Percentiles rank a stretch among this genome's conserved stretches.
These are phyloP conservation scores for Xylaria telfairii DNA, from an alignment of 495 filamentous ascomycete genomes.

Conservation along the genomic window DNA sequence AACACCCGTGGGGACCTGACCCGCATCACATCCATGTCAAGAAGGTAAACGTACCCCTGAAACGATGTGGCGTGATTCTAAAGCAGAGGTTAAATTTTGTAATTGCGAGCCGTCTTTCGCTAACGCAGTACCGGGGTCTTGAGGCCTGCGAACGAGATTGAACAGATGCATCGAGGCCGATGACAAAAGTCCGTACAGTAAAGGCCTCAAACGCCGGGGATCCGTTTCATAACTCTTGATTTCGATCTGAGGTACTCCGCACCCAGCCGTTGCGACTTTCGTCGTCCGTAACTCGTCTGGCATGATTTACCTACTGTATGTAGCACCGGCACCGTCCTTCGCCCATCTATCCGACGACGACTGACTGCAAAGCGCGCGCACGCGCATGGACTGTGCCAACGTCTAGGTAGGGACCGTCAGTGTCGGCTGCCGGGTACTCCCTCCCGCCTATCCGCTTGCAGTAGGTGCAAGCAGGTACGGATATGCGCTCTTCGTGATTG, in stretches of 20 bases:
- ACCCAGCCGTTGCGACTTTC: too few relatives aligned
- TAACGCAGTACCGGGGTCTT: neutral
- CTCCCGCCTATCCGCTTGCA: conserved; percentile 9
- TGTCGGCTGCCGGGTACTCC: conserved; percentile 15
- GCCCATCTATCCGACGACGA: too few relatives aligned
- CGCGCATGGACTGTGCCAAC: conserved; percentile 1
- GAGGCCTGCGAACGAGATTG: conserved; percentile 4
- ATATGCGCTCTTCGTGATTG: conserved; percentile 3
- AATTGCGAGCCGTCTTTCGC: neutral
- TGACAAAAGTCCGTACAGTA: conserved; percentile 4
- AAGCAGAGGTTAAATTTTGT: neutral
- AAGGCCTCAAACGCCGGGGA: conserved; percentile 20
- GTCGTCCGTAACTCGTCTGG: neutral
- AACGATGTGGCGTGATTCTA: conserved; percentile 8
- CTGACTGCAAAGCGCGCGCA: neutral
- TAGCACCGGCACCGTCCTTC: too few relatives aligned
- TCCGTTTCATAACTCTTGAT: neutral
- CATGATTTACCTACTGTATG: neutral
- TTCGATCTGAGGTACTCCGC: too few relatives aligned
- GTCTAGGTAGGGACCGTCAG: neutral
- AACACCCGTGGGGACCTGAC: neutral
- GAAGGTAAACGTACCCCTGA: conserved; percentile 1
- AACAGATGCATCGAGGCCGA: neutral
- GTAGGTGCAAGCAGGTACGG: conserved; percentile 2
- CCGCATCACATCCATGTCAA: conserved; percentile 4